Evolutionary conservation across 495 filamentous ascomycete species (phyloP).

Genomic region (Neurospora sp.): DNA sequence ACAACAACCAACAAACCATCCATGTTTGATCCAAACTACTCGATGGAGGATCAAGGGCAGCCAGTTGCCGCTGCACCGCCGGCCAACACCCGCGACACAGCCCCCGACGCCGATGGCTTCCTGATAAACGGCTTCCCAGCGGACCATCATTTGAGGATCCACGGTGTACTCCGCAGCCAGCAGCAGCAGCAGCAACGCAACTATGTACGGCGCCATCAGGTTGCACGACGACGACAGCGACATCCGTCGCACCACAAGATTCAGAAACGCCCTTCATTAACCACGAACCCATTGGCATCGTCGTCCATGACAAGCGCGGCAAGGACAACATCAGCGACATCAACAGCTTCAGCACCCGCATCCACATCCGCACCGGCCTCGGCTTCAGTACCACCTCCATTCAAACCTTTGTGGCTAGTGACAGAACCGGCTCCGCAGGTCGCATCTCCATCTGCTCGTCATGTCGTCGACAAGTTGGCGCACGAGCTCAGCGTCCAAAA

Average conservation of each 20-base stretch:
- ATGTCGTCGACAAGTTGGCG: conserved; percentile 20
- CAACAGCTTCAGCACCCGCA: neutral
- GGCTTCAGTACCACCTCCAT: neutral
- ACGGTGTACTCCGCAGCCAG: neutral
- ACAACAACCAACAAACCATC: neutral
- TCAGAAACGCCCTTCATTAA: neutral
- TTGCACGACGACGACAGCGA: neutral
- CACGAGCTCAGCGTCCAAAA: conserved; percentile 29
- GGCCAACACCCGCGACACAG: neutral
- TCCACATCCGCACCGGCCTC: neutral
- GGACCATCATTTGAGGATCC: neutral
- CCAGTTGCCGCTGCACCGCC: neutral
- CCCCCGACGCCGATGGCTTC: neutral
- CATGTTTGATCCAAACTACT: neutral
- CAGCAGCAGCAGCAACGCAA: neutral
- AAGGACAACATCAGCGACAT: neutral
- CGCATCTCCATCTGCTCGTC: neutral
- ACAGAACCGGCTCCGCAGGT: neutral
- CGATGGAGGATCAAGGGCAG: neutral
- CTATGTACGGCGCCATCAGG: neutral
- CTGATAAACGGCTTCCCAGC: neutral
- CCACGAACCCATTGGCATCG: neutral
- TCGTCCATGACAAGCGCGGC: neutral
- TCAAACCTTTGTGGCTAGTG: neutral
- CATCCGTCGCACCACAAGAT: neutral